Base-by-base conservation (phyloP, 345 rosid genomes). In the Kandelia obovata region DNA sequence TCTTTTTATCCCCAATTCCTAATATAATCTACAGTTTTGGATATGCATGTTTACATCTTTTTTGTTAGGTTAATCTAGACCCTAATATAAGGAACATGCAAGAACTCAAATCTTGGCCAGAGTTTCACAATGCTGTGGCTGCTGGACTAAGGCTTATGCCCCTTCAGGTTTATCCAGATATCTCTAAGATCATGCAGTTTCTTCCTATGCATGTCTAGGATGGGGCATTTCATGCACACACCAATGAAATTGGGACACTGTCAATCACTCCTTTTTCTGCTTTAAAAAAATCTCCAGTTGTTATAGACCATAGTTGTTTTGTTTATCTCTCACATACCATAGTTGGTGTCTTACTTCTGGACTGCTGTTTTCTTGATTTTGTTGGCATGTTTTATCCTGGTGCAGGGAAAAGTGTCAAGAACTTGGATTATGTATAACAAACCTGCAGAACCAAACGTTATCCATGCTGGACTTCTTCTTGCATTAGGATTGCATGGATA, bases 91-190 rank as follows among this genome's bases (percentile, higher is more conserved):
- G 97, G 81, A 91, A 88, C 77, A 78, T 94, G 56, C 97, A 91
- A 86, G 98, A 94, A 81, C 89, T 94, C 68, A 91, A 83, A 79
- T 84, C 96, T 37, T 94, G 97, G 97, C 95, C 98, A n/a, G 97
- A 94, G 83, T 94, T 94, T 85, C 97, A 91, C 77, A 94, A 94
- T 82, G 96, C 97, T 77, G 97, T 91, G 79, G 98, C 97, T 69
- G 92, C 98, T 74, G 98, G 97, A 73, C 81, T 94, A 67, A 83
- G 92, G 73, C 84, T 94, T 83, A 89, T 97, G 23, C 97, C 98
- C 9, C 82, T 89, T 79, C 98, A 94, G 96, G 98, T 94, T 68
- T 74, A 68, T 56, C 46, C 69, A 66, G 53, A 47, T 79, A 63
- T 63, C 59, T 77, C 46, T 66, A 53, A 70, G 68, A 65, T 67